Conservation (phyloP, 2,329 filamentous ascomycete genomes). For the Metarhizium rileyi region DNA sequence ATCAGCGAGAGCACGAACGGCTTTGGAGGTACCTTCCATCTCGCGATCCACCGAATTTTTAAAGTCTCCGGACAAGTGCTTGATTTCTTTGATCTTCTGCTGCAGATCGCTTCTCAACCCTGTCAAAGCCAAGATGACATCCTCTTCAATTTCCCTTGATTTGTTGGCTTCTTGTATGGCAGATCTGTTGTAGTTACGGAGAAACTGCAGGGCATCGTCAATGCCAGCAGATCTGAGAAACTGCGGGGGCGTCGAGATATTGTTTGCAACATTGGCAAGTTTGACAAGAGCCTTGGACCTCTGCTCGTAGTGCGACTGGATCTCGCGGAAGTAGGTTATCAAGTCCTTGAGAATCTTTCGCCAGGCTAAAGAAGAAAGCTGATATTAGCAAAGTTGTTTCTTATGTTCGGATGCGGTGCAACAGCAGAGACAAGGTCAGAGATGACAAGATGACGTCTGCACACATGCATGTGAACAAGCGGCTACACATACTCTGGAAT, state of each 20-base stretch:
- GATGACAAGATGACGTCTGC: neutral
- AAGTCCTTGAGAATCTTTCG: conserved; percentile 90
- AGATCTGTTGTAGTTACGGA: conserved; percentile 75
- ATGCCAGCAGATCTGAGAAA: conserved; percentile 80
- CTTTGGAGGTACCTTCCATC: conserved; percentile 73
- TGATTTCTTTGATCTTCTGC: conserved; percentile 98
- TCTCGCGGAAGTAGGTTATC: conserved; percentile 86
- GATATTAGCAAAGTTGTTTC: neutral
- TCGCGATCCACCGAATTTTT: conserved; percentile 96
- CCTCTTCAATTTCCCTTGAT: conserved; percentile 79
- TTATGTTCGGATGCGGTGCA: neutral
- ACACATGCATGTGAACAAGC: neutral
- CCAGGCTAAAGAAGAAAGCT: conserved; percentile 59
- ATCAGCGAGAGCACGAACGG: conserved; percentile 74
- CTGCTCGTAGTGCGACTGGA: conserved; percentile 81
- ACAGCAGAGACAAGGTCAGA: neutral
- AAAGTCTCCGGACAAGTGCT: conserved; percentile 85
- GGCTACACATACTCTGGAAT: conserved; percentile 64
- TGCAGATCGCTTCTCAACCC: conserved; percentile 80
- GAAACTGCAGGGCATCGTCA: conserved; percentile 71
- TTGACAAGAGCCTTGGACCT: conserved; percentile 75
- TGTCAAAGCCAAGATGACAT: conserved; percentile 80
- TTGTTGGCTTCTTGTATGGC: conserved; percentile 75
- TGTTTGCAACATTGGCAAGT: conserved; percentile 75
- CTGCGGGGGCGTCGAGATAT: conserved; percentile 60